These are phyloP conservation scores for Hydnomerulius pinastri DNA, from an alignment of 768 basidiomycete species.

Conservation along the genomic window DNA sequence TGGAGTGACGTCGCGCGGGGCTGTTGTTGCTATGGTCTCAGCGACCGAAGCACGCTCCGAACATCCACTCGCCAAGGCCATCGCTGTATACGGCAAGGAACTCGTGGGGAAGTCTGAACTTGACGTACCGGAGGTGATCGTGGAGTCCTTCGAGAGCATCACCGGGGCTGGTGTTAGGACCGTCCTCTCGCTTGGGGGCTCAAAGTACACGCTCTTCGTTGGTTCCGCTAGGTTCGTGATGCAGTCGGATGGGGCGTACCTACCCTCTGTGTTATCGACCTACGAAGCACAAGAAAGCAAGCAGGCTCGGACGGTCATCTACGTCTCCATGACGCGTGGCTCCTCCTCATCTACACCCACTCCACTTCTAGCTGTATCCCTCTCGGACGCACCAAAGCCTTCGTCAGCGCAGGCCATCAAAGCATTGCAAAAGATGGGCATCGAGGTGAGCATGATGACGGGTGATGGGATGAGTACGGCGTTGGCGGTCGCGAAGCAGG, in stretches of 20 bases:
- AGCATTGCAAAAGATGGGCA: slow-evolving; percentile 85
- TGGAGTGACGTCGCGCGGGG: slow-evolving; percentile 56
- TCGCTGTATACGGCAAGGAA: slow-evolving; percentile 80
- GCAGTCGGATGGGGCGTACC: slow-evolving; percentile 47
- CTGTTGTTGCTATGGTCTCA: slow-evolving; percentile 78
- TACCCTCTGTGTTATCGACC: slow-evolving; percentile 58
- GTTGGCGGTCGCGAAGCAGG: slow-evolving; percentile 82
- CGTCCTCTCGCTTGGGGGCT: slow-evolving; percentile 52
- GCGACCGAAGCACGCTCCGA: slow-evolving; percentile 91
- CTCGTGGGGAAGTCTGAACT: slow-evolving; percentile 44
- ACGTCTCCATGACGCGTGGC: slow-evolving; percentile 62
- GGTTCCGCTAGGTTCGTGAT: slow-evolving; percentile 77
- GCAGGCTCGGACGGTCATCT: slow-evolving; percentile 83
- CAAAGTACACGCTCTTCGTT: slow-evolving; percentile 62
- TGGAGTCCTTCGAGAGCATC: slow-evolving; percentile 82
- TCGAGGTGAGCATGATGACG: slow-evolving; percentile 92
- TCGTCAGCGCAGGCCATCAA: slow-evolving; percentile 82
- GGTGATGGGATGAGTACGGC: slow-evolving; percentile 90
- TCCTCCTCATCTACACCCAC: slow-evolving; percentile 42
- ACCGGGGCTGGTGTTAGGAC: slow-evolving; percentile 91
- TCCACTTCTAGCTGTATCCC: slow-evolving; percentile 78
- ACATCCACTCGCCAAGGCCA: slow-evolving; percentile 94
- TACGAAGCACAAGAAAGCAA: slow-evolving; percentile 75
- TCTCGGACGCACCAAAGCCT: slow-evolving; percentile 85
- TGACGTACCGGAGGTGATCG: slow-evolving; percentile 49